These are phyloP conservation scores for Aspergillus novoparasiticus DNA, from an alignment of 2,329 filamentous ascomycete genomes.

Conservation along the genomic window DNA sequence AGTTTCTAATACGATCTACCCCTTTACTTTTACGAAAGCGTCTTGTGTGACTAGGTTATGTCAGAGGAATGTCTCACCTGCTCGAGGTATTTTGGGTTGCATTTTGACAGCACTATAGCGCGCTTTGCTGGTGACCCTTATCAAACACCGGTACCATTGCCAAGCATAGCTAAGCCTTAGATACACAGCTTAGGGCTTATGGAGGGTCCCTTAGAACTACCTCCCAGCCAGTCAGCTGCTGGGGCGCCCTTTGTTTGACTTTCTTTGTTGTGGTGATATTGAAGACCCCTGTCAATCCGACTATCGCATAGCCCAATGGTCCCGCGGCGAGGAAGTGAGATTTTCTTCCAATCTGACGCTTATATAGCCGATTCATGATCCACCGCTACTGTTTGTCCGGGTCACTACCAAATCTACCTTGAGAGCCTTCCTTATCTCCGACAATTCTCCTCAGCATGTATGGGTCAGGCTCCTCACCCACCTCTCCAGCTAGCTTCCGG, in stretches of 20 bases:
- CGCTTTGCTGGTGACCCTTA: no score
- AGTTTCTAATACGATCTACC: no score
- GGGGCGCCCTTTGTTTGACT: not conserved
- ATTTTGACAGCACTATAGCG: no score
- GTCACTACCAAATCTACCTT: not conserved
- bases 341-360: not conserved
- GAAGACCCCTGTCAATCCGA: not conserved
- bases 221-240: not conserved
- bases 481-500: not conserved
- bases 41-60: no score
- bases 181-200: not conserved
- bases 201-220: not conserved
- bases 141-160: no score
- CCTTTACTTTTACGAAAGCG: rapidly evolving
- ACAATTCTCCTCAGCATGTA: not conserved
- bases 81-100: no score
- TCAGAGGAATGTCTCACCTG: no score
- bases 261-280: not conserved
- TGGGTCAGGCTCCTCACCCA: not conserved
- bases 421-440: not conserved
- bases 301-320: not conserved
- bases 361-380: not conserved
- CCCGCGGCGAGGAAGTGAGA: no score
- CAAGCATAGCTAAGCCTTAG: no score
- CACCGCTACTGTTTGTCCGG: not conserved